Conservation (phyloP, 1,284 basidiomycete species). For the Mycosarcoma maydis region DNA sequence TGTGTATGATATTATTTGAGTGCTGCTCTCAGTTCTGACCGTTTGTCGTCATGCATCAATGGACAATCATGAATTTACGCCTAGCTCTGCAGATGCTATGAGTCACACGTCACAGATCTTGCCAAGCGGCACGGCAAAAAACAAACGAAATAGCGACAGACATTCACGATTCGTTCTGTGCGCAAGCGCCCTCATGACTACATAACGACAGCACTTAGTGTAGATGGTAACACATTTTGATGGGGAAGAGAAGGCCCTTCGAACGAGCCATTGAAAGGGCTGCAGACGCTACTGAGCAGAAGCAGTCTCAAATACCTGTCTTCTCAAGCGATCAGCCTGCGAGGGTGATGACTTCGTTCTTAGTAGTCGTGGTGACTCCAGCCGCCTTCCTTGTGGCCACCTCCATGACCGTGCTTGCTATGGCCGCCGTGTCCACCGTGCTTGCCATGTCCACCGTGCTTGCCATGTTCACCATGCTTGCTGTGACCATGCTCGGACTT, state of each 20-base stretch:
- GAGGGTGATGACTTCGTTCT: not conserved
- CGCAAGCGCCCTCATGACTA: not conserved
- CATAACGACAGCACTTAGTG: too few species aligned
- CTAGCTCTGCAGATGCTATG: too few species aligned
- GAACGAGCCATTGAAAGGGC: too few species aligned
- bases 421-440: not conserved
- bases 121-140: not conserved
- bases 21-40: not conserved
- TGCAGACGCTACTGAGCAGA: too few species aligned
- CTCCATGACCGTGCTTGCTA: not conserved
- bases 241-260: too few species aligned
- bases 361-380: slow-evolving; percentile 20
- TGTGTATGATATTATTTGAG: slow-evolving; percentile 1
- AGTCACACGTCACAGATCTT: too few species aligned
- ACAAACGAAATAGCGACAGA: too few species aligned
- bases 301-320: too few species aligned
- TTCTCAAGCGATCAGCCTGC: not conserved
- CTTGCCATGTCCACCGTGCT: not conserved
- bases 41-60: slow-evolving; percentile 10
- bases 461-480: not conserved
- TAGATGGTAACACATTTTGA: too few species aligned
- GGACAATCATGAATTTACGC: slow-evolving; percentile 19
- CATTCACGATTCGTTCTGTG: too few species aligned
- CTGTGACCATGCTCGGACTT: too few species aligned
- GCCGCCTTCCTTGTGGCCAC: slow-evolving; percentile 11